Evolutionary conservation across 2,329 filamentous ascomycete genomes (phyloP).

Genomic region (Pestalotiopsis sp.): DNA sequence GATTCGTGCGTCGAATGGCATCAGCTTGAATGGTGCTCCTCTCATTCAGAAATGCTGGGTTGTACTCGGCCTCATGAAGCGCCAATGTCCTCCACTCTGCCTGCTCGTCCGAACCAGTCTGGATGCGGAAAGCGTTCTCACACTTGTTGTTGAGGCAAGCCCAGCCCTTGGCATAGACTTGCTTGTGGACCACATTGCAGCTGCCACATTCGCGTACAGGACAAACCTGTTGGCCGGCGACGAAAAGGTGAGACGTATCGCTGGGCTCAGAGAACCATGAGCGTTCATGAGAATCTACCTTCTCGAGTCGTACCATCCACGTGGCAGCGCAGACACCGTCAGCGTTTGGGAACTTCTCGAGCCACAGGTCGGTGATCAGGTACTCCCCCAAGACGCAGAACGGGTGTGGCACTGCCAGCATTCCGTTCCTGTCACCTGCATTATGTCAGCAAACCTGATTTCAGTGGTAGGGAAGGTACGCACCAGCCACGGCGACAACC

Average conservation of each 20-base stretch:
- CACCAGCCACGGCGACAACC: constrained; percentile 59
- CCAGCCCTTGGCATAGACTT: constrained; percentile 37
- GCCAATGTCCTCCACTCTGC: constrained; percentile 19
- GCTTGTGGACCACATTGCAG: constrained; percentile 43
- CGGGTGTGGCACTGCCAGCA: constrained; percentile 50
- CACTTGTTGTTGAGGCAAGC: constrained; percentile 43
- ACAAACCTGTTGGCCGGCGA: constrained; percentile 33
- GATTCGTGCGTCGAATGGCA: constrained; percentile 30
- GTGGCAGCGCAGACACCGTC: constrained; percentile 31
- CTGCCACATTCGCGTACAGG: constrained; percentile 35
- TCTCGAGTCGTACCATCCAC: constrained; percentile 68
- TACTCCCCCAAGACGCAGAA: constrained; percentile 73
- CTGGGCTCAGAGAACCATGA: constrained; percentile 61
- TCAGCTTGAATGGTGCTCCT: constrained; percentile 43
- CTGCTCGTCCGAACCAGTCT: constrained; percentile 19
- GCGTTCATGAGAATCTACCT: constrained; percentile 50
- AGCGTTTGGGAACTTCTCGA: constrained; percentile 51
- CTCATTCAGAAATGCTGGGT: constrained; percentile 58
- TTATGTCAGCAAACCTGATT: not conserved
- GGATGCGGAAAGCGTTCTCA: constrained; percentile 48
- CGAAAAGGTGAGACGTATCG: constrained; percentile 27
- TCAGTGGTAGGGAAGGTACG: constrained; percentile 18
- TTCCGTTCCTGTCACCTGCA: constrained; percentile 45
- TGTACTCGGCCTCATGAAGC: constrained; percentile 48
- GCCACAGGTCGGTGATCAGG: constrained; percentile 70